These are phyloP conservation scores for Arctostaphylos glauca DNA, from an alignment of 148 eudicot species.

Conservation along the genomic window DNA sequence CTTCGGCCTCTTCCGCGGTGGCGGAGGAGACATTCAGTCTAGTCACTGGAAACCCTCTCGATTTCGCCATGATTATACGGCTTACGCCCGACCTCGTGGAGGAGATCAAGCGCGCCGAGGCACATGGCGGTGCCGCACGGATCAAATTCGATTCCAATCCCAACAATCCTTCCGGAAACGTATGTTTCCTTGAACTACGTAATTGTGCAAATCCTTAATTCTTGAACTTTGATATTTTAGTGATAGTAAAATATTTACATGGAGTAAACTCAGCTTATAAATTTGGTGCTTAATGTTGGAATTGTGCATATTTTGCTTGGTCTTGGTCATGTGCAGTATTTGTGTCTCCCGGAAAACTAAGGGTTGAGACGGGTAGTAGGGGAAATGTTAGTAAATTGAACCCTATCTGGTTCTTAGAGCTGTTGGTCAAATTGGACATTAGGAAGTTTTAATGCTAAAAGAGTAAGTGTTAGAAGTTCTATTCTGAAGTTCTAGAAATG, in stretches of 20 bases:
- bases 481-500: background rate
- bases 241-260: background rate
- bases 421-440: background rate
- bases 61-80: conserved; percentile 69
- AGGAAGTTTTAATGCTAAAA: background rate
- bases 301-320: background rate
- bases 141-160: conserved; percentile 76
- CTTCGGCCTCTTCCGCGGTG: conserved; percentile 26
- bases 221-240: background rate
- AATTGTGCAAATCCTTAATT: background rate
- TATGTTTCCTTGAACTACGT: conserved; percentile 30
- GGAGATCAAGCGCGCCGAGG: conserved; percentile 82
- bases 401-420: background rate
- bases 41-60: conserved; percentile 43
- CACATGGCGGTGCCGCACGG: conserved; percentile 56
- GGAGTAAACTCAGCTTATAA: background rate
- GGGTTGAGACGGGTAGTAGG: background rate
- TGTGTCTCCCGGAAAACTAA: conserved; percentile 8
- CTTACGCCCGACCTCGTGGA: conserved; percentile 77
- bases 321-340: background rate
- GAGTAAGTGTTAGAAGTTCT: background rate
- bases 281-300: background rate
- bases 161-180: conserved; percentile 64
- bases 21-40: conserved; percentile 70
- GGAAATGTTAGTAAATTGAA: background rate